A percentile compares a stretch with the other conserved stretches of the same genome.
phyloP scores from a whole-genome alignment of 2,329 filamentous ascomycete species.

The Fusarium sp. region DNA sequence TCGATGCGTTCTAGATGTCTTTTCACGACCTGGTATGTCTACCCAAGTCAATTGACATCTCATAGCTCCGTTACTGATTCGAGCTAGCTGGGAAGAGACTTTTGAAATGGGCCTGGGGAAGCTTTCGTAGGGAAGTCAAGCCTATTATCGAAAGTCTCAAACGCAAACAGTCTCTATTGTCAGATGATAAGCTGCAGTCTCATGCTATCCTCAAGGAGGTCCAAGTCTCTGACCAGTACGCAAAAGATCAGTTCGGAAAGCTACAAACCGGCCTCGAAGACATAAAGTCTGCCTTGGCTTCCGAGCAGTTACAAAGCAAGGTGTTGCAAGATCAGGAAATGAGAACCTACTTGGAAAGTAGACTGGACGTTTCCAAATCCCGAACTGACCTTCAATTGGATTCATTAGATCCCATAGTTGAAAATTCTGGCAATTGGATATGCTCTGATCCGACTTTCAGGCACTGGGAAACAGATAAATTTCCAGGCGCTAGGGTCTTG shows the following conservation, averaged over 20 bases:
- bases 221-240: not conserved
- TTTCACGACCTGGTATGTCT: not conserved
- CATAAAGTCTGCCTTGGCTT: fast-evolving
- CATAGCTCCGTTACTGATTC: fast-evolving
- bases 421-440: not conserved
- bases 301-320: fast-evolving
- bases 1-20: not conserved
- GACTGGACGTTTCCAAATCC: fast-evolving
- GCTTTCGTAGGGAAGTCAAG: fast-evolving
- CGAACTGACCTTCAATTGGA: fast-evolving
- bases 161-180: not conserved
- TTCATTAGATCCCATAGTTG: fast-evolving
- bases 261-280: fast-evolving
- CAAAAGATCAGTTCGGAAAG: fast-evolving
- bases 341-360: not conserved
- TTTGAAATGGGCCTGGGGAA: fast-evolving
- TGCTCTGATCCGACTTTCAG: fast-evolving
- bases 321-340: fast-evolving
- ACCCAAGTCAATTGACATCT: fast-evolving
- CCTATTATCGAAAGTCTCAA: not conserved
- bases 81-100: fast-evolving
- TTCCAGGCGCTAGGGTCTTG: fast-evolving
- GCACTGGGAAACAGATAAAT: fast-evolving
- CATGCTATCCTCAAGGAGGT: constrained; percentile 1
- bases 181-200: not conserved